Percentiles rank a stretch among this genome's conserved stretches.
Conservation (phyloP, 2,329 filamentous ascomycete genomes). For the Penicillium sp. region DNA sequence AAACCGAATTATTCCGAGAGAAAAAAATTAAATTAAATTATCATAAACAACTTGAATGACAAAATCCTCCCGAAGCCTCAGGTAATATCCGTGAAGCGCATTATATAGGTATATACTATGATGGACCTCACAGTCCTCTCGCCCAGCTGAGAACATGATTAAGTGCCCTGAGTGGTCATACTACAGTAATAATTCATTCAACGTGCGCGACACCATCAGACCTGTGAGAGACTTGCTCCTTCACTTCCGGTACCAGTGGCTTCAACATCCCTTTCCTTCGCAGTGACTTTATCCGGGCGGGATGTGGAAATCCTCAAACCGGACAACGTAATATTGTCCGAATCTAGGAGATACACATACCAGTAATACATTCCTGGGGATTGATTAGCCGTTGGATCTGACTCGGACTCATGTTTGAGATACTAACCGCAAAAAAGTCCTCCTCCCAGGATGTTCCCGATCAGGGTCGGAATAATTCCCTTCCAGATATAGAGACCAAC, state of each 20-base stretch:
- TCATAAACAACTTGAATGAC: no score
- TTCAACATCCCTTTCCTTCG: slow-evolving; percentile 11
- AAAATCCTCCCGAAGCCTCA: no score
- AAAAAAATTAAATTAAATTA: no score
- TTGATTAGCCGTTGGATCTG: not conserved
- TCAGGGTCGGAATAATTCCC: slow-evolving; percentile 56
- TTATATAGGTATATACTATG: no score
- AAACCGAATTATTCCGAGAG: no score
- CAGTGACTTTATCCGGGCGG: not conserved
- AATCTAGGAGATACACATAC: slow-evolving; percentile 49
- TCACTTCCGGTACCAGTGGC: not conserved
- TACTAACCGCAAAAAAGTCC: slow-evolving; percentile 54
- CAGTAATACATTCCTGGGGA: slow-evolving; percentile 48
- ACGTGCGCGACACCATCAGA: no score
- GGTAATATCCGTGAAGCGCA: no score
- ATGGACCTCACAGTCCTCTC: no score
- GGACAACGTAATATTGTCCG: slow-evolving; percentile 20
- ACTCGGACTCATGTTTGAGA: not conserved
- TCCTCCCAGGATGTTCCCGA: slow-evolving; percentile 61
- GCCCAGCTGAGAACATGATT: no score
- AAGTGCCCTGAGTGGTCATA: no score
- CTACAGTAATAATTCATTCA: no score
- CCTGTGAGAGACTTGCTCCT: not conserved
- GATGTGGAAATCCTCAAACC: slow-evolving; percentile 8
- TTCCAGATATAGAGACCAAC: slow-evolving; percentile 63